These are phyloP conservation scores for Mycosphaerella sp. DNA, from an alignment of 2,329 filamentous ascomycete species.

Conservation along the genomic window DNA sequence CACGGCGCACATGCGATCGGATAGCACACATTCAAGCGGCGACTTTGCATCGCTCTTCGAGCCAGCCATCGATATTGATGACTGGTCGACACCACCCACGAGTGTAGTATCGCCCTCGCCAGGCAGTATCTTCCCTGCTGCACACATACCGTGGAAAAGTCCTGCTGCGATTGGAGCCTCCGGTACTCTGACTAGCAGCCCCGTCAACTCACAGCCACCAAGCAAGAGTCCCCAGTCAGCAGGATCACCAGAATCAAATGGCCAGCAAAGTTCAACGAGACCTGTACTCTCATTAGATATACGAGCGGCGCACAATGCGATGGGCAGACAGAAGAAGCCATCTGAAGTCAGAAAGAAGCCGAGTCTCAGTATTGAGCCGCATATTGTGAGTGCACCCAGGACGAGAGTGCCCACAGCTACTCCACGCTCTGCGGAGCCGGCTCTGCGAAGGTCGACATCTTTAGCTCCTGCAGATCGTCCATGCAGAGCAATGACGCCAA, in stretches of 20 bases:
- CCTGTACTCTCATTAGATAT: not conserved
- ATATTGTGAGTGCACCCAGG: not conserved
- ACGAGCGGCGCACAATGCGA: not conserved
- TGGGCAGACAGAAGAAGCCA: not conserved
- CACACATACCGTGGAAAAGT: not conserved
- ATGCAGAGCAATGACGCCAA: not conserved
- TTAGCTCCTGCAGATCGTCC: not conserved
- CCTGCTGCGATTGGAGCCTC: not conserved
- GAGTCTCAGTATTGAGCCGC: not conserved
- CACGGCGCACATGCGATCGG: not conserved
- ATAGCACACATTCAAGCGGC: conserved; percentile 1
- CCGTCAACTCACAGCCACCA: not conserved
- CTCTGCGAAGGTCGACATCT: not conserved
- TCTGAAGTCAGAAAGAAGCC: not conserved
- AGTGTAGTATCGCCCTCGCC: conserved; percentile 3
- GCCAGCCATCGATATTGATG: not conserved
- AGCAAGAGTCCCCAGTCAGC: not conserved
- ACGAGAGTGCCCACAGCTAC: not conserved
- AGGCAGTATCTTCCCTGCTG: not conserved
- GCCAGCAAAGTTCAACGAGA: not conserved
- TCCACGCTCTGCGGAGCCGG: not conserved
- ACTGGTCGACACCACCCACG: conserved; percentile 7
- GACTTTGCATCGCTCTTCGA: not conserved
- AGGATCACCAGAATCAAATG: not conserved
- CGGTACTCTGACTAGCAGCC: not conserved